Base-by-base conservation (phyloP, 768 basidiomycete genomes). In the Kwoniella botswanensis region DNA sequence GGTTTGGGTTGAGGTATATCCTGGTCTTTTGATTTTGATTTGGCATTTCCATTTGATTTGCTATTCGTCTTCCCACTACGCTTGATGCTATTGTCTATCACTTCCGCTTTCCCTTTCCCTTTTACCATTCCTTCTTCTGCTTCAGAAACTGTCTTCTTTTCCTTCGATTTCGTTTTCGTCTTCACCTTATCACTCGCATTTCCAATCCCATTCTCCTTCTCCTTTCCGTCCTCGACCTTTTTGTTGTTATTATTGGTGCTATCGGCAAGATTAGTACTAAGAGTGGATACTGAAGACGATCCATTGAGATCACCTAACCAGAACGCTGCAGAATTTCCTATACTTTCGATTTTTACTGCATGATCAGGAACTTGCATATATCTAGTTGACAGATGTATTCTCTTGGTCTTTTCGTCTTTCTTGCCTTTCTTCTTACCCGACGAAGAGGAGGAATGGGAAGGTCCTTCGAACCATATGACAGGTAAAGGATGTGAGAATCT, bases 401-500 rank as follows among this genome's bases (percentile, higher is more conserved):
- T 53, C 21, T 12, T 64, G 53, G 4, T 22, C 18, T 29, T 2
- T 26, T 6, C 24, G 12, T 35, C 46, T 54, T 64, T 64, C 21
- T 41, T 54, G 43, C 26, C 54, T 41, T 44, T 24, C 41, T 21
- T 21, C n/a, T 50, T 52, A 21, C 12, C 11, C 18, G 17, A 18
- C 60, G 41, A 21, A 43, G 35, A 22, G 21, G 29, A 15, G 35
- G 55, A 1, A 54, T 43, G 10, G 21, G 35, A 59, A 42, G 35
- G 35, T n/a, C 12, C 13, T 1, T 61, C 59, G 18, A 61, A 61
- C 59, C 59, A 61, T 18, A 61, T 61, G 18, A 61, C 59, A 61
- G 59, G 59, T 61, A 61, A 61, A 43, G 59, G 59, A 61, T 61
- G 59, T 17, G 59, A 58, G 21, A 67, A 67, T 44, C 22, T 46